phyloP scores from a whole-genome alignment of 768 basidiomycete genomes.

The Vararia minispora region DNA sequence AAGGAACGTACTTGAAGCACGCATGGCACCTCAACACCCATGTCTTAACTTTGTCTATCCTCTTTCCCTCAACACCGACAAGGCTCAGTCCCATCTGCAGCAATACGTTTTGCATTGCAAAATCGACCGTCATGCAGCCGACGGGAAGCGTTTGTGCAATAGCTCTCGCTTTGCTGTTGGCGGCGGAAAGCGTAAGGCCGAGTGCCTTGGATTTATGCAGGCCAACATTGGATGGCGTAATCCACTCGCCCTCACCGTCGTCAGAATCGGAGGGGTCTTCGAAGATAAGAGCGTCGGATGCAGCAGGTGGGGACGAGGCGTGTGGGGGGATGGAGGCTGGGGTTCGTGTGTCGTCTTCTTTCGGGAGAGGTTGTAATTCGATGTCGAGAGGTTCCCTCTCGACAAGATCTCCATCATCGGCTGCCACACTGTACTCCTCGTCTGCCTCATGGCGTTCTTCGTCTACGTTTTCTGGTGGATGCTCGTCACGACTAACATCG shows the following conservation, averaged over 20 bases:
- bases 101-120: slow-evolving; percentile 97
- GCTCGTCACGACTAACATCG: not conserved
- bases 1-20: slow-evolving; percentile 84
- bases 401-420: slow-evolving; percentile 14
- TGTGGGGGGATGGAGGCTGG: slow-evolving; percentile 9
- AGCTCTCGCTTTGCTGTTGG: slow-evolving; percentile 21
- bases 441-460: slow-evolving; percentile 13
- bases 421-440: slow-evolving; percentile 1
- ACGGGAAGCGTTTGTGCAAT: slow-evolving; percentile 38
- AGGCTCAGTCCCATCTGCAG: slow-evolving; percentile 90
- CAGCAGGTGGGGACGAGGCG: slow-evolving; percentile 11
- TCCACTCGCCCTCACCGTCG: slow-evolving; percentile 92
- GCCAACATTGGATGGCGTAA: slow-evolving; percentile 80
- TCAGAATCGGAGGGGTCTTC: slow-evolving; percentile 73
- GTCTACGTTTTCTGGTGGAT: slow-evolving; percentile 9
- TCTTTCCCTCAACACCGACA: slow-evolving; percentile 82
- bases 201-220: slow-evolving; percentile 83
- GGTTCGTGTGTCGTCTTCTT: not conserved
- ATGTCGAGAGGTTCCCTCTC: slow-evolving; percentile 32
- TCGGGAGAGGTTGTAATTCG: slow-evolving; percentile 27
- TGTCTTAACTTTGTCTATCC: slow-evolving; percentile 83
- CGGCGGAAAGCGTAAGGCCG: slow-evolving; percentile 60
- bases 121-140: slow-evolving; percentile 98
- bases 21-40: slow-evolving; percentile 97
- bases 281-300: slow-evolving; percentile 30